Base-by-base conservation (phyloP, 176 grass and related monocot genomes). In the Oryza glumipatula region DNA sequence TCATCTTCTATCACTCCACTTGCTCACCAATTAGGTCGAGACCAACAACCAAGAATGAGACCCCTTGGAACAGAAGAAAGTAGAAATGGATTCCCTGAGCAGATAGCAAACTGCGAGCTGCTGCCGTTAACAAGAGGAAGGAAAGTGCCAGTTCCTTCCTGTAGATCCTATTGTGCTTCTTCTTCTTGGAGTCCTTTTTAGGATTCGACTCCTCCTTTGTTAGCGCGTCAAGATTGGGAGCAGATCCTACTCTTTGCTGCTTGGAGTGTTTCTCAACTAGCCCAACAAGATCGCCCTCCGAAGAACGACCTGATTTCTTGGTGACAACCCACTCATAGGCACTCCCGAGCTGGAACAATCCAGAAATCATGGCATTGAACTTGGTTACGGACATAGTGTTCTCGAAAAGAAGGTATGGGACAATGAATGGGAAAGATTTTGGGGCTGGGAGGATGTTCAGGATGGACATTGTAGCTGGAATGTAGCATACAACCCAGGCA, bases 381-480 rank as follows among this genome's bases (percentile, higher is more conserved):
- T 97, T 97, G 67, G 94, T 97, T 6, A 97, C 94, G 0, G 94
- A 97, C 94, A 94, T 97, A 13, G 92, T 97, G 82, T 97, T 97
- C 79, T 97, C 92, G 2, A 97, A 97, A 7, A 97, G 86, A 70
- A 97, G 94, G 70, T 94, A 97, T 0, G 94, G 94, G 35, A 97
- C 90, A 9, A 94, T 91, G 83, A 92, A 97, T 3, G 94, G 94
- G 68, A 97, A 92, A 3, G 92, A 94, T 83, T 91, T 94, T 0
- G 86, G 92, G 64, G 92, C 81, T 9, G 92, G 95, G 39, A 97
- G 92, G 80, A 94, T 87, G 84, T 89, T 97, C 48, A 94, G 74
- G 73, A 97, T 73, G 73, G 92, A 97, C 88, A 97, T 91, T 75
- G 90, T 86, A 7, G 87, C 92, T n/a, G 94, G 94, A 73, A 94